Evolutionary conservation across 495 filamentous ascomycete species (phyloP).

Genomic region (Diplogelasinospora grovesii): DNA sequence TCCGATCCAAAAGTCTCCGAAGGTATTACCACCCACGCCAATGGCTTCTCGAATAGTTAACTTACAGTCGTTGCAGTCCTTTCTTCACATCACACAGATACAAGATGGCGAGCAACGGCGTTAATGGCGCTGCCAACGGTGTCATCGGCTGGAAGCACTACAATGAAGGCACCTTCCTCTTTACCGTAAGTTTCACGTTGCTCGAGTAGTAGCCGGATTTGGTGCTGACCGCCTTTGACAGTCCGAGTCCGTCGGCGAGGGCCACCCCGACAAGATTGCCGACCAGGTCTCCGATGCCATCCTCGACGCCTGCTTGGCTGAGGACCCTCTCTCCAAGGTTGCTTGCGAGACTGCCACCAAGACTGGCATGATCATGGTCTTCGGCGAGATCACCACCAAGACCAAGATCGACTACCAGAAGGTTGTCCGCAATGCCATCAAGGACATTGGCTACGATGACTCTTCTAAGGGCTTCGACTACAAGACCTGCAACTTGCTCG

Average conservation of each 20-base stretch:
- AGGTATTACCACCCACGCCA: not conserved
- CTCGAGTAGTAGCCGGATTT: not conserved
- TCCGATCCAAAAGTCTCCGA: slow-evolving; percentile 1
- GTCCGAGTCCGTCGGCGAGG: slow-evolving; percentile 97
- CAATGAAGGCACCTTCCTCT: slow-evolving; percentile 78
- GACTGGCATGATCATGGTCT: slow-evolving; percentile 99
- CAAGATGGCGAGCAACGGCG: slow-evolving; percentile 58
- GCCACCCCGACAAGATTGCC: slow-evolving; percentile 96
- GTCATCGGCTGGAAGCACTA: slow-evolving; percentile 41
- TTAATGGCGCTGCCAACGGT: slow-evolving; percentile 25
- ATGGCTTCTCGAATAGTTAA: slow-evolving; percentile 4
- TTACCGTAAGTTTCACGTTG: slow-evolving; percentile 59
- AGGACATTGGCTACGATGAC: slow-evolving; percentile 96
- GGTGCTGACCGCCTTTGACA: slow-evolving; percentile 22
- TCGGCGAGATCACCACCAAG: slow-evolving; percentile 98
- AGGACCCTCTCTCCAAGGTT: slow-evolving; percentile 96
- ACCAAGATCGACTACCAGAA: slow-evolving; percentile 94
- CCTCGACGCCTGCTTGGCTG: slow-evolving; percentile 91
- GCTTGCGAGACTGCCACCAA: slow-evolving; percentile 99
- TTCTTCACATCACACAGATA: slow-evolving; percentile 4
- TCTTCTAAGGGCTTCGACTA: slow-evolving; percentile 99
- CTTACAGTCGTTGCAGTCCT: slow-evolving; percentile 10
- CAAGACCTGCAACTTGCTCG: slow-evolving; percentile 98
- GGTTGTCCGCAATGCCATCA: slow-evolving; percentile 89
- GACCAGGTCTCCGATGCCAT: slow-evolving; percentile 98